Evolutionary conservation across 345 rosid genomes (phyloP).

Genomic region (Kandelia obovata): DNA sequence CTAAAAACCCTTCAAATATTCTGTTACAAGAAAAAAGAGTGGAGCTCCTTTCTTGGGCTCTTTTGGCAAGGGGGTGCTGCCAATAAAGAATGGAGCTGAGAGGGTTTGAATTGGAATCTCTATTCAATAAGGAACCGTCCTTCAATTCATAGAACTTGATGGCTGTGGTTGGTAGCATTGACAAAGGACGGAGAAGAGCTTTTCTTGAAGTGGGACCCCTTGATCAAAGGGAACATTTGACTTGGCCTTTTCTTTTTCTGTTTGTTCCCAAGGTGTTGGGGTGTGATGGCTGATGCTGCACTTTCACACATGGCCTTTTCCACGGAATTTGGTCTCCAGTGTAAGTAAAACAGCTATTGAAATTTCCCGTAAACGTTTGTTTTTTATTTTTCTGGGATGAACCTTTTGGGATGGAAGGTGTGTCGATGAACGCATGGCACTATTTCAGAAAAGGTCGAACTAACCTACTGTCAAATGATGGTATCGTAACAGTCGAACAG

Average conservation of each 20-base stretch:
- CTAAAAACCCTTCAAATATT: slow-evolving; percentile 15
- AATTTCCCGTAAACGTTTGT: background rate
- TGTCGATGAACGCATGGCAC: no score
- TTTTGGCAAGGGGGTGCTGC: background rate
- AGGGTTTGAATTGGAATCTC: slow-evolving; percentile 42
- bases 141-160: slow-evolving; percentile 16
- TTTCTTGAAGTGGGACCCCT: slow-evolving; percentile 16
- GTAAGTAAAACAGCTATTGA: background rate
- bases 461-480: no score
- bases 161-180: slow-evolving; percentile 26
- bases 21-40: slow-evolving; percentile 24
- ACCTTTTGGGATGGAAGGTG: no score
- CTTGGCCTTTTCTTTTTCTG: background rate
- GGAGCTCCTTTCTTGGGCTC: slow-evolving; percentile 21
- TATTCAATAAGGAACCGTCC: slow-evolving; percentile 33
- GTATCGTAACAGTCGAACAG: no score
- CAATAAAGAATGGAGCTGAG: slow-evolving; percentile 30
- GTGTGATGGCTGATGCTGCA: background rate
- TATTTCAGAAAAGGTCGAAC: no score
- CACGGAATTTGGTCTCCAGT: slow-evolving; percentile 2
- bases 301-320: slow-evolving; percentile 1
- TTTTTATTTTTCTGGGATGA: background rate
- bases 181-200: slow-evolving; percentile 47
- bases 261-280: background rate
- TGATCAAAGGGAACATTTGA: slow-evolving; percentile 13